Evolutionary conservation across 768 basidiomycete species (phyloP), one percentile per base, ranked within the genome.

Genomic region (Macrolepiota albuminosa): DNA sequence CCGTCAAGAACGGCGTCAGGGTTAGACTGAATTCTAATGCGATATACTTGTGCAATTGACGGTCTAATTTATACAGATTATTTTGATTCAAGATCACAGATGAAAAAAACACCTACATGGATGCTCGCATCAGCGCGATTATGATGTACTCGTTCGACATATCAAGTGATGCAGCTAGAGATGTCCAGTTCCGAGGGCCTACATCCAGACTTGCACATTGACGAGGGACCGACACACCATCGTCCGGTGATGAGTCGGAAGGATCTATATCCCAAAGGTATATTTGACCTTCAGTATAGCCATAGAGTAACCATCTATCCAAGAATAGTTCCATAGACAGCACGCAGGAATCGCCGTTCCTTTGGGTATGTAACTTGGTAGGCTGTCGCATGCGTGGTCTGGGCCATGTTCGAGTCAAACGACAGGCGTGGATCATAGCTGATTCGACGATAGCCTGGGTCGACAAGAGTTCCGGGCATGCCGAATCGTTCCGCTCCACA

Each of bases 231-330:
- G 34, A 45, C 34, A 21, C 21, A 8, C n/a, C 40, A 7, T 31
- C 54, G 21, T n/a, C 40, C 14, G 14, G n/a, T 9, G 43, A 7
- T n/a, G 29, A 29, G 7, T 60, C 37, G n/a, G 54, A 50, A 47
- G 61, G 58, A 33, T 63, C 31, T 13, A 73, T 64, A 63, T 83
- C 79, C 75, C 79, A 82, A 0, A 84, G 64, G 50, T 77, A 70
- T 2, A 79, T 63, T 1, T 70, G 58, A 4, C 80, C 78, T 58
- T 80, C 77, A 18, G 66, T 66, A 61, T 79, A 81, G 3, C 79
- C 69, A 13, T 74, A 73, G 13, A 84, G 65, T 21, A 84, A 68
- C 81, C 80, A 84, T 42, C 76, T 68, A 52, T 83, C 81, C 37
- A 75, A 61, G 56, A 80, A 71, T 8, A 82, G 59, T 48, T 79